Conservation (phyloP, 2,329 filamentous ascomycete species). For the Diaporthe sp. region DNA sequence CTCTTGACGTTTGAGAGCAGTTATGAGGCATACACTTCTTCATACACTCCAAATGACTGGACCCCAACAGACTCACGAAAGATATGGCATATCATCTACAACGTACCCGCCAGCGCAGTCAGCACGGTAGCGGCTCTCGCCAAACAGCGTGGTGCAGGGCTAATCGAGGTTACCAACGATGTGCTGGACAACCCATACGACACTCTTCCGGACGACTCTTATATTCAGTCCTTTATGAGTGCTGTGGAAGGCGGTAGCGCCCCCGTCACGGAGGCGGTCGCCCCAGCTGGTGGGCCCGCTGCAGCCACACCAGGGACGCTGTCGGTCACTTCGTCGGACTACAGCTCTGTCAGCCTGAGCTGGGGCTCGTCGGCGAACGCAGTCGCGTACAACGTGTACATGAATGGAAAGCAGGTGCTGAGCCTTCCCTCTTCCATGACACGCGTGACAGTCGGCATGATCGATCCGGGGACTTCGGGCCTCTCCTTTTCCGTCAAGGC, state of each 20-base stretch:
- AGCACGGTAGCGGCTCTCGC: background rate
- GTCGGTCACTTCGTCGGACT: background rate
- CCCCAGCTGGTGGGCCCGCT: background rate
- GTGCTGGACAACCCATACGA: background rate
- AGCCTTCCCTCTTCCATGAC: background rate
- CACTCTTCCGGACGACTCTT: background rate
- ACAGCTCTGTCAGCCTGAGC: background rate
- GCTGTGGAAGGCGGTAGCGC: background rate
- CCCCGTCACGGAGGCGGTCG: background rate
- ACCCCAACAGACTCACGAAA: constrained; percentile 43
- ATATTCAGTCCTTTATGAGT: background rate
- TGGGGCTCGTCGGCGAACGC: background rate
- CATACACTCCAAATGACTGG: constrained; percentile 42
- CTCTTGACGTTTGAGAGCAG: constrained; percentile 44
- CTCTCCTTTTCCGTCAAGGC: background rate
- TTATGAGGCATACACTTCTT: constrained; percentile 41
- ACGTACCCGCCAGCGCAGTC: constrained; percentile 35
- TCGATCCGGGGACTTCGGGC: background rate
- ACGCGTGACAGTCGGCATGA: background rate
- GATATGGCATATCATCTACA: constrained; percentile 47
- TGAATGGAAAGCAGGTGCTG: background rate
- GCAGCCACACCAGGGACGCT: background rate
- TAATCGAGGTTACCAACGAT: background rate
- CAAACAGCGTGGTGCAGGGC: background rate
- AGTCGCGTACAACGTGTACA: background rate